Conservation (phyloP, 2,329 filamentous ascomycete species). For the Xylariaceae sp. region DNA sequence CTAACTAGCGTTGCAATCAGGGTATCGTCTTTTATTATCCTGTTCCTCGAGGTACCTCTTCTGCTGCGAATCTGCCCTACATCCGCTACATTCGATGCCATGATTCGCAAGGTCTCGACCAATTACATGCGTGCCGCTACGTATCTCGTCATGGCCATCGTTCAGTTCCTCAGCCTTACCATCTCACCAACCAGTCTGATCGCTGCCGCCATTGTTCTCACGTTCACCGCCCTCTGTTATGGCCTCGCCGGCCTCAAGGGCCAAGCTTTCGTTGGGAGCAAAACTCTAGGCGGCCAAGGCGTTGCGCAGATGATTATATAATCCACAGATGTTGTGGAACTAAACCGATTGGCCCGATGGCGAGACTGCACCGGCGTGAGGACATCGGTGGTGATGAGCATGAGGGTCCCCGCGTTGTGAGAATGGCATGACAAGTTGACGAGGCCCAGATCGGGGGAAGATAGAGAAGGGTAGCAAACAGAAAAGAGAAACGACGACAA, state of each 20-base stretch:
- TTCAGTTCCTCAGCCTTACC: slow-evolving; percentile 81
- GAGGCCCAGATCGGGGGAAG: neutral
- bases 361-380: neutral
- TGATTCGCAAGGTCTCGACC: slow-evolving; percentile 88
- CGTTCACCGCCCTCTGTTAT: slow-evolving; percentile 77
- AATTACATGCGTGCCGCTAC: slow-evolving; percentile 95
- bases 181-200: slow-evolving; percentile 66
- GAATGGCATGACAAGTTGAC: neutral
- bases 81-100: slow-evolving; percentile 78
- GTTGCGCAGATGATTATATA: slow-evolving; percentile 98
- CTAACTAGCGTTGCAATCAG: slow-evolving; percentile 39
- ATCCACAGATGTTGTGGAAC: slow-evolving; percentile 22
- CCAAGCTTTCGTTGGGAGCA: slow-evolving; percentile 85
- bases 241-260: slow-evolving; percentile 72
- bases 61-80: slow-evolving; percentile 97
- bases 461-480: neutral
- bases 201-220: slow-evolving; percentile 76
- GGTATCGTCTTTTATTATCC: slow-evolving; percentile 65
- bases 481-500: slow-evolving; percentile 15
- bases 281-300: slow-evolving; percentile 89
- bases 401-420: neutral
- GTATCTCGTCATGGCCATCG: slow-evolving; percentile 72
- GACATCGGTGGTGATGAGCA: neutral
- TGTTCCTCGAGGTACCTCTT: slow-evolving; percentile 88
- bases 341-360: neutral